Evolutionary conservation across 805 yeast genomes (phyloP).

Genomic region (Metschnikowia dekortorum): DNA sequence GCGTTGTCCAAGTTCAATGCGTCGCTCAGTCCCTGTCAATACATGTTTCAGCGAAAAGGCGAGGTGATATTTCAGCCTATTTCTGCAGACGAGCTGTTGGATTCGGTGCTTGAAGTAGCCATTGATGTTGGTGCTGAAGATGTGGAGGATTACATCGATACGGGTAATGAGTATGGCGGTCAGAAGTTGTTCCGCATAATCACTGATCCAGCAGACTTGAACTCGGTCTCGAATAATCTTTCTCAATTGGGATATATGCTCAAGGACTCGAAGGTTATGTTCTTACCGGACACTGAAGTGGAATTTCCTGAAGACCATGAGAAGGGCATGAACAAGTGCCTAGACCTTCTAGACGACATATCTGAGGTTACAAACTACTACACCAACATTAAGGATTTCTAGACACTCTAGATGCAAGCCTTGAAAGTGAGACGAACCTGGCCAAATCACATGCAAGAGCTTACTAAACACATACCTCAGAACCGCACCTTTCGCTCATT

Average conservation of each 20-base stretch:
- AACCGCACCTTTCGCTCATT: too few species aligned
- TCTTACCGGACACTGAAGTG: constrained; percentile 54
- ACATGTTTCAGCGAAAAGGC: constrained; percentile 76
- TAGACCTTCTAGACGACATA: constrained; percentile 63
- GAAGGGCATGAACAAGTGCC: constrained; percentile 52
- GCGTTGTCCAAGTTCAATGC: constrained; percentile 69
- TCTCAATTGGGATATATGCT: constrained; percentile 52
- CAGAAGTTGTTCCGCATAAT: constrained; percentile 40
- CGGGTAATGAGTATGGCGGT: constrained; percentile 38
- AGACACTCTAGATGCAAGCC: background rate
- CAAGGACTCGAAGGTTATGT: constrained; percentile 68
- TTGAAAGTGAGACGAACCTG: too few species aligned
- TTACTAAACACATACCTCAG: too few species aligned
- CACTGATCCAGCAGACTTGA: constrained; percentile 63
- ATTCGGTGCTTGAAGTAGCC: constrained; percentile 67
- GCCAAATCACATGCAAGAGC: too few species aligned
- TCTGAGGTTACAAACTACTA: constrained; percentile 82
- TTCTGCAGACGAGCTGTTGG: constrained; percentile 41
- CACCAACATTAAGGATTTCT: constrained; percentile 51
- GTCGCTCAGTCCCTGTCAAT: constrained; percentile 70
- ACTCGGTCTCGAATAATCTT: constrained; percentile 54
- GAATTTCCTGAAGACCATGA: constrained; percentile 50
- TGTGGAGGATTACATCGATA: constrained; percentile 49
- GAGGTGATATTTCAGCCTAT: constrained; percentile 51
- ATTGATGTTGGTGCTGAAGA: constrained; percentile 81